Evolutionary conservation across 179 eudicot genomes (phyloP), one percentile per base, ranked within the genome.

Genomic region (Camellia oleifera): DNA sequence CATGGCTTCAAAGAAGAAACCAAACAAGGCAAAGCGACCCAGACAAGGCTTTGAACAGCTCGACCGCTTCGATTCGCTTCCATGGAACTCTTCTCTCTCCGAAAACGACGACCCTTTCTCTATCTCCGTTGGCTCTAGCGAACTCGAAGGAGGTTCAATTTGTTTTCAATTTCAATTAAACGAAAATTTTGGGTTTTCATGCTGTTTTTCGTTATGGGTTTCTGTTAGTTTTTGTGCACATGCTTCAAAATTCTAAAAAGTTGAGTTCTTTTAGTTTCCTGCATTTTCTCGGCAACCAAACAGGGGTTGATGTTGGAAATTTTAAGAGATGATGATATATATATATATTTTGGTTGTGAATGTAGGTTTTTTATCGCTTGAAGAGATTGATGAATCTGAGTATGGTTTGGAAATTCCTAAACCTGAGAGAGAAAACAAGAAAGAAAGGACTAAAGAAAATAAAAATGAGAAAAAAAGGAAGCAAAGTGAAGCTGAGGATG

Each of bases 341-440:
- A 14, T 9, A 32, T 69, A 5, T 20, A 58, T 26, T 26, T 26
- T 26, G 1, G 57, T 32, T 20, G 76, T 54, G 64, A 64, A 60
- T 85, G 80, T 75, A 95, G 97, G 98, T 8, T 92, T 95, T 81
- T 80, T 93, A 68, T 87, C 93, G 0, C 92, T 95, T 52, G 98
- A 95, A 78, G 98, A 95, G 90, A 91, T 93, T 88, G 97, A 95
- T 85, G 98, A 89, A 77, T 75, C 91, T 40, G 86, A 86, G 63
- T 95, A 88, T 75, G 83, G 77, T 32, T 90, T 91, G 81, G 89
- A 69, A 53, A 86, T 89, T 72, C 88, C 91, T 8, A 82, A 84
- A 74, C 75, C 76, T 32, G 80, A 77, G 54, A 79, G 81, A 12
- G 84, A 50, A 79, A 82, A 57, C 46, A 76, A 75, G 53, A 82